Base-by-base conservation (phyloP, 129 eudicot genomes). In the Daucus carota region DNA sequence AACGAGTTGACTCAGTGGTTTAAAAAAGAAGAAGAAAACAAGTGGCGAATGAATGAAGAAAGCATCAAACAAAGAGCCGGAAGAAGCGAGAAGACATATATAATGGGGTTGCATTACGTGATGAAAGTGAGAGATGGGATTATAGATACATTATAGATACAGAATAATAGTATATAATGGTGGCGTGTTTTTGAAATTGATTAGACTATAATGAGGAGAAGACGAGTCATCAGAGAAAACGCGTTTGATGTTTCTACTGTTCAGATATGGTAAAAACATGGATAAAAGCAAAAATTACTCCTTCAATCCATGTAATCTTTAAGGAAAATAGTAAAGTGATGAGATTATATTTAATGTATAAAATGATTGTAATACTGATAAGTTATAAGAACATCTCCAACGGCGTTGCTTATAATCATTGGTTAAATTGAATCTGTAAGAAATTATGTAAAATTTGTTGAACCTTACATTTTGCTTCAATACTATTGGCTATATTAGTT, bases 1-100 rank as follows among this genome's bases (percentile, higher is more conserved):
- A 76, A 43, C 62, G 76, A 73, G 76, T 76, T 76, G 72, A 62
- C 78, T 57, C 28, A 1, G 36, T 20, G 11, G 24, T 33, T 18
- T 32, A 34, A 54, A 12, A 29, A 62, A 22, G 38, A 62, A 13
- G 29, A 62, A 74, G 10, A 59, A 60, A 8, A 48, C 32, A 76
- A 44, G 8, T 17, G 65, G 33, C 65, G 12, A 43, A 46, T n/a
- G 63, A 2, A 43, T 36, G 46, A 52, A 52, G 26, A 45, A 45
- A 29, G 76, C 9, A 73, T 48, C 65, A 31, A 48, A 73, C 28
- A 14, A 46, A 38, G 47, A 71, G 22, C 75, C n/a, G 11, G 70
- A 72, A 42, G 12, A 57, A 52, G 16, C 10, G 15, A 36, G 32
- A 57, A n/a, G 13, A 40, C 0, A 59, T 33, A 75, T 52, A 26